Evolutionary conservation across 2,329 filamentous ascomycete genomes (phyloP).

Genomic region (Daldinia sp.): DNA sequence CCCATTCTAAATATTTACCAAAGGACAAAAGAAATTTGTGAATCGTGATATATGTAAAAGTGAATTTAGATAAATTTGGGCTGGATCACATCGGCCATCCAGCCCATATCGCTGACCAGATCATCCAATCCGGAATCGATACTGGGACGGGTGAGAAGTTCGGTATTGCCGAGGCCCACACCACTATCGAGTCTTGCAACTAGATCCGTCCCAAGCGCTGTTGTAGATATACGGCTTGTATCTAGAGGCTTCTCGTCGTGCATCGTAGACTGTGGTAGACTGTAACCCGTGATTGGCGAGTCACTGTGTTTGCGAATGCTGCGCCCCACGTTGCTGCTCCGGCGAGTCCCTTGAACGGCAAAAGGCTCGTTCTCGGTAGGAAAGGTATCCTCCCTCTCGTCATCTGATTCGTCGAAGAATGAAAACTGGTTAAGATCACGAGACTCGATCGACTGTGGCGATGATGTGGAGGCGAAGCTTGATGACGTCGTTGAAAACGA

Average conservation of each 20-base stretch:
- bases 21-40: neutral
- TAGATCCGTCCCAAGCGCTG: slow-evolving; percentile 42
- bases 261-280: slow-evolving; percentile 52
- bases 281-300: slow-evolving; percentile 54
- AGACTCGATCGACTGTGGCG: slow-evolving; percentile 48
- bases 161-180: slow-evolving; percentile 37
- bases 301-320: slow-evolving; percentile 32
- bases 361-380: slow-evolving; percentile 50
- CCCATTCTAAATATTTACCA: slow-evolving; percentile 23
- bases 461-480: slow-evolving; percentile 47
- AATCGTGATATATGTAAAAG: neutral
- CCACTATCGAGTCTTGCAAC: slow-evolving; percentile 43
- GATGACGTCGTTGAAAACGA: slow-evolving; percentile 43
- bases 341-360: slow-evolving; percentile 38
- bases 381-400: slow-evolving; percentile 51
- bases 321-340: slow-evolving; percentile 38
- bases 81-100: slow-evolving; percentile 60
- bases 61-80: slow-evolving; percentile 42
- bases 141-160: slow-evolving; percentile 43
- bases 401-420: slow-evolving; percentile 58
- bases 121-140: slow-evolving; percentile 49
- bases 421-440: slow-evolving; percentile 51
- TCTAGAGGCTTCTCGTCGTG: slow-evolving; percentile 42
- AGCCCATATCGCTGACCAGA: slow-evolving; percentile 56
- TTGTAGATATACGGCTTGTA: slow-evolving; percentile 20